Conservation (phyloP, 1,284 basidiomycete species). For the Apiotrichum mycotoxinovorans region DNA sequence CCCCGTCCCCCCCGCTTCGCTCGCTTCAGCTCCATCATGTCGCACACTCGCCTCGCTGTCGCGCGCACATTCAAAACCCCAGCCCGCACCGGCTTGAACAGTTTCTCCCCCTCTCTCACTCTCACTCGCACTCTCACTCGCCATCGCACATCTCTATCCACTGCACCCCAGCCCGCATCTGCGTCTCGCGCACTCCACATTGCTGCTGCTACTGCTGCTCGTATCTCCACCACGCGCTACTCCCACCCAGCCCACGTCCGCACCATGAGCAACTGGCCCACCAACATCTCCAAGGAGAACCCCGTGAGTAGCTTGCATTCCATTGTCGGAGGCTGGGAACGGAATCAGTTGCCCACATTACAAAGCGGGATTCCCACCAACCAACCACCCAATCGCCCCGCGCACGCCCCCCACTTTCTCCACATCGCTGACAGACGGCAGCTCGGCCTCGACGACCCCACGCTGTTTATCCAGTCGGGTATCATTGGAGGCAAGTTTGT, state of each 20-base stretch:
- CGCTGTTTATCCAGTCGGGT: slow-evolving; percentile 68
- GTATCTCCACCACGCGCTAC: neutral
- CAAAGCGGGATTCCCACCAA: neutral
- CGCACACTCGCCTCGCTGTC: neutral
- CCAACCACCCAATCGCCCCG: too few relatives aligned
- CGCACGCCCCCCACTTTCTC: too few relatives aligned
- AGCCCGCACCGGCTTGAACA: neutral
- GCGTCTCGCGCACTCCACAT: neutral
- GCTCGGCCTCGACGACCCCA: slow-evolving; percentile 64
- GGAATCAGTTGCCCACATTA: neutral
- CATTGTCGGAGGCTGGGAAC: neutral
- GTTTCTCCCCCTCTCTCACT: neutral
- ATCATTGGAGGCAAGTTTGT: slow-evolving; percentile 80
- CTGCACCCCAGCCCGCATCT: neutral
- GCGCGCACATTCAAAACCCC: neutral
- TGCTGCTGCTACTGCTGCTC: neutral
- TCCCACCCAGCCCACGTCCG: neutral
- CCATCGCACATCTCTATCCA: neutral
- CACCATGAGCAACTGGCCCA: slow-evolving; percentile 40
- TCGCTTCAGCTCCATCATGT: neutral
- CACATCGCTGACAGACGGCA: slow-evolving; percentile 8
- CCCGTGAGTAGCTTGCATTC: slow-evolving; percentile 21
- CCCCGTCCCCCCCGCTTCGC: too few relatives aligned
- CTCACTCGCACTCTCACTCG: neutral
- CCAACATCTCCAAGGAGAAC: slow-evolving; percentile 40